Base-by-base conservation (phyloP, 2,329 filamentous ascomycete species). In the Didymellaceae sp. region DNA sequence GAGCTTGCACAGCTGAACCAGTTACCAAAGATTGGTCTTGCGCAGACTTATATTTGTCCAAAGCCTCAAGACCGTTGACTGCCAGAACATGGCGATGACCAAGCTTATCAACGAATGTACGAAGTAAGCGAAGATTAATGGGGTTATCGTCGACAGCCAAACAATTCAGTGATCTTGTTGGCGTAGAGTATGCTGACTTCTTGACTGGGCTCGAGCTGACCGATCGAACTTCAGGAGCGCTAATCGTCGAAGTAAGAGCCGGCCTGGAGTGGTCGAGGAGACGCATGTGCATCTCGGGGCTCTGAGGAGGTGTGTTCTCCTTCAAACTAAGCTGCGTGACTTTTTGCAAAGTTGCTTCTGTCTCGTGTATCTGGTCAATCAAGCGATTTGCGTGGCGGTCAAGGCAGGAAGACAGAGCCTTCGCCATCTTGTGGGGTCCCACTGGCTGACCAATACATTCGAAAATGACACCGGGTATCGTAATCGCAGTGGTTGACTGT, bases 101-200 rank as follows among this genome's bases (percentile, higher is more conserved):
- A 1, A 73, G 58, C 45, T 73, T 74, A 24, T 68, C 59, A 17
- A 73, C 60, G 28, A 74, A 72, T 2, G 68, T 72, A 0, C 61
- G 63, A 1, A 75, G 60, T 2, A 75, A 62, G 0, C 65, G 66
- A 4, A 75, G 65, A 43, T 75, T 75, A 60, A 75, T 73, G 1
- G 70, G 65, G 25, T 75, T 75, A 55, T 75, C 73, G 30, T 75
- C 73, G 3, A 74, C 72, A 8, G 70, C 67, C 10, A 75, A 61
- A 26, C 73, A 67, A 31, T 69, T 62, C 11, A 72, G 47, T 1
- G 66, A 52, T 4, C 52, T 58, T 11, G 61, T 51, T 2, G 56
- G 52, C 18, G 59, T 55, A 8, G 37, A 30, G n/a, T 59, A 59
- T 6, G 51, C 46, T 3, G 57, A 59, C 25, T 61, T 58, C 42